Percentiles rank a stretch among this genome's conserved stretches.
phyloP scores from a whole-genome alignment of 345 rosid species.

The Lenwebbia sp. region DNA sequence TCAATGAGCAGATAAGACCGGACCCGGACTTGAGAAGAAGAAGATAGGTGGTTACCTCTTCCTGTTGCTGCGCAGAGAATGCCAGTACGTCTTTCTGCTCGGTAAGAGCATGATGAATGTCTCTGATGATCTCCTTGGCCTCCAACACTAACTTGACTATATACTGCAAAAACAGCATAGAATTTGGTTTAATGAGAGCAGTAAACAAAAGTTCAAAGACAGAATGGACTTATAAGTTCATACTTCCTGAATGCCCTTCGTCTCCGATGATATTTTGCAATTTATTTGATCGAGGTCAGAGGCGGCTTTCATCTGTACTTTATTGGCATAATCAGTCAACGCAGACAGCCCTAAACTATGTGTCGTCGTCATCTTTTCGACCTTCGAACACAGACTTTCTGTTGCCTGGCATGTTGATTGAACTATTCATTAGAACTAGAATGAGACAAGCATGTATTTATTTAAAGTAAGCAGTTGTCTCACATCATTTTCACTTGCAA shows the following conservation, averaged over 20 bases:
- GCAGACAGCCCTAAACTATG: conserved; percentile 37
- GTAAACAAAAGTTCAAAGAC: not conserved
- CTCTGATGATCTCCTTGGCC: conserved; percentile 41
- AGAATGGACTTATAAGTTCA: conserved; percentile 1
- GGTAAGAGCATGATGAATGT: conserved; percentile 40
- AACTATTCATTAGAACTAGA: not conserved
- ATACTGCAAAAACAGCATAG: conserved; percentile 28
- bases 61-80: conserved; percentile 50
- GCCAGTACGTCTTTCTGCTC: conserved; percentile 56
- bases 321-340: conserved; percentile 44
- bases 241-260: conserved; percentile 47
- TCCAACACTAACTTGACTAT: conserved; percentile 35
- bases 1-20: not conserved
- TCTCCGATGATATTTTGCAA: conserved; percentile 32
- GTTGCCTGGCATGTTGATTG: conserved; percentile 46
- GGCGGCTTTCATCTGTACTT: conserved; percentile 37
- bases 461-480: conserved; percentile 3
- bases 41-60: conserved; percentile 30
- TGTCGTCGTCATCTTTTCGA: conserved; percentile 41
- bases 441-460: not conserved
- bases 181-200: not conserved
- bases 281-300: conserved; percentile 42
- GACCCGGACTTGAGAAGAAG: not conserved
- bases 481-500: conserved; percentile 80
- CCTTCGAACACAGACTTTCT: conserved; percentile 38